Evolutionary conservation across 208 protist genomes (phyloP), one percentile per base, ranked within the genome.

Genomic region (Trypanosoma avium): DNA sequence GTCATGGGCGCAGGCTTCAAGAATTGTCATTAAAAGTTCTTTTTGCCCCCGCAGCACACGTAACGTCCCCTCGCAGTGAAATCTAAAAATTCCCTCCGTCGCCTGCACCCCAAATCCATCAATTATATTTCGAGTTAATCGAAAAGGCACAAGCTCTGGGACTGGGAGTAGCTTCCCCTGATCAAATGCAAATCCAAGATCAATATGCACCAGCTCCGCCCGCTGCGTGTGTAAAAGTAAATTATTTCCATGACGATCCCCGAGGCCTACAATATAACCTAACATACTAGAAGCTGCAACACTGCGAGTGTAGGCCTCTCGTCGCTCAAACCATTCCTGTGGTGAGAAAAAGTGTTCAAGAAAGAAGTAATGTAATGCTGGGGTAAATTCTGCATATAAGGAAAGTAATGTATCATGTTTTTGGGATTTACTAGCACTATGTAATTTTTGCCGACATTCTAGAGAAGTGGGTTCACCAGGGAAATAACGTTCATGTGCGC

Each of bases 91-190:
- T 6, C 98, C 98, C 29, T 98, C 93, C 8, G 83, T 72, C 29
- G 94, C 94, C 10, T 77, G 82, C 24, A 98, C 75, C 13, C 97
- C 97, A 45, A 99, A 80, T 5, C 92, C 96, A 70, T 98, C 97
- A n/a, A 98, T 85, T 6, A 99, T 67, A 75, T 99, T 98, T 13
- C 93, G 88, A 12, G 98, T 99, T 15, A 99, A 70, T 4, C 98
- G 82, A 71, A 99, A 99, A 0, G 98, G 98, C 9, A 99, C 97
- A 7, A 84, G 45, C 77, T 99, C 97, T 21, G 98, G 97, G 9
- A 97, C 78, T 4, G 68, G 73, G 8, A 99, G 76, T 30, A 88
- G 58, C 47, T 75, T 79, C 4, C 78, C 92, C 68, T 98, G 90
- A 27, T 97, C 93, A 77, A 97, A 97, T 9, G 88, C 94, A 63